Base-by-base conservation (phyloP, 768 basidiomycete species). In the Trametes villosa region DNA sequence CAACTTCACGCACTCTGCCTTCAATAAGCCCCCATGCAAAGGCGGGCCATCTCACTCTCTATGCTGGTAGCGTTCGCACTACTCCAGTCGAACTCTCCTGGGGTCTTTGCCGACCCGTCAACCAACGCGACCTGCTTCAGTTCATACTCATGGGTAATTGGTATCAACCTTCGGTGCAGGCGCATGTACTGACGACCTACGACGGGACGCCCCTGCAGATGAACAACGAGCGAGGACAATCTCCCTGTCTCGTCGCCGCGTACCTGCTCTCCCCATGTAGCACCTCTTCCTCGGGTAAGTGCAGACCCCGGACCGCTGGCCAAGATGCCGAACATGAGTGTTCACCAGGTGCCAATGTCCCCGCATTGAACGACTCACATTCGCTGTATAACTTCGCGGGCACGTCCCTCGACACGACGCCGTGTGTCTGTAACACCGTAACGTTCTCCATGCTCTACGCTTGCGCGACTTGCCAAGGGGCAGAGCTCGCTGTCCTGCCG, bases 301-400 rank as follows among this genome's bases (percentile, higher is more conserved):
- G 24, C 27, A 2, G 9, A 11, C 24, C 24, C 44, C 24, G 11
- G 2, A 15, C 22, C 6, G 3, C 15, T 26, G 22, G 3, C 20
- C 44, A 22, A 20, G 42, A 8, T n/a, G 42, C 9, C 42, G 42
- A 5, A 12, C 13, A 27, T 2, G 3, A 30, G 24, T 26, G 4
- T 44, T 22, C 42, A 22, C n/a, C 24, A 44, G 42, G n/a, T 9
- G 29, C 27, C 18, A 7, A 18, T 8, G 31, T 48, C 30, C 29
- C 47, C 15, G 27, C 47, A 12, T 29, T 48, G 18, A 29, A 48
- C 5, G 29, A 11, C 47, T 17, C 18, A 8, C 47, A 30, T 17
- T 48, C 47, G 47, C 17, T 31, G 13, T 48, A 48, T 30, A 48
- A 48, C 29, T 48, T 48, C 47, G 47, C 47, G 9, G 47, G 47